Percentiles rank a stretch among this genome's conserved stretches.
phyloP scores from a whole-genome alignment of 208 protist genomes.

The Kentomonas sorsogonicus region DNA sequence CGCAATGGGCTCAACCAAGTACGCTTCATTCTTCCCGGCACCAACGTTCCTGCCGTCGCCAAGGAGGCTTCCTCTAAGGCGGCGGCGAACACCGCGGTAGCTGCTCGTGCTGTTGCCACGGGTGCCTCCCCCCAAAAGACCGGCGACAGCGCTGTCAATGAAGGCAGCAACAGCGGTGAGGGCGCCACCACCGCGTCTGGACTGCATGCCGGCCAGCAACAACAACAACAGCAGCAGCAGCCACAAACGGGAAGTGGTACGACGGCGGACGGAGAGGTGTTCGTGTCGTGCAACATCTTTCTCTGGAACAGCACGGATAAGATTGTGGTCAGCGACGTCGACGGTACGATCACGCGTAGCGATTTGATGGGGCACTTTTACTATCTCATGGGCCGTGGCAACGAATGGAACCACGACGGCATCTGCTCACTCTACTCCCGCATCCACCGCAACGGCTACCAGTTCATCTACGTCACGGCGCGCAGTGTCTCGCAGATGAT shows the following conservation, averaged over 20 bases:
- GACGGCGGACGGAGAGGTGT: constrained; percentile 23
- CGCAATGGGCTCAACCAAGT: constrained; percentile 87
- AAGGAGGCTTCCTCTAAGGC: no score
- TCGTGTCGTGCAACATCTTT: constrained; percentile 89
- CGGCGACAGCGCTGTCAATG: no score
- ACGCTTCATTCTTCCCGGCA: constrained; percentile 72
- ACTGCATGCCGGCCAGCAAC: no score
- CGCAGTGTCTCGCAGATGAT: constrained; percentile 85
- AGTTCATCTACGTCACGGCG: constrained; percentile 90
- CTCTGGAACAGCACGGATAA: constrained; percentile 89
- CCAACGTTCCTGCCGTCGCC: no score
- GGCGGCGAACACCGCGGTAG: no score
- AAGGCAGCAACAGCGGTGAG: no score
- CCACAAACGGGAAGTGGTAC: no score
- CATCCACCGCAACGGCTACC: constrained; percentile 94
- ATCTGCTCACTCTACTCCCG: constrained; percentile 91
- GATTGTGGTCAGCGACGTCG: constrained; percentile 97
- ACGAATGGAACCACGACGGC: constrained; percentile 95
- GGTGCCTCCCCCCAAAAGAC: no score
- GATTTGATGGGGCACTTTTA: constrained; percentile 95
- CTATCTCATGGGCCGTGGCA: constrained; percentile 76
- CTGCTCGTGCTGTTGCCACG: no score
- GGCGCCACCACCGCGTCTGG: no score
- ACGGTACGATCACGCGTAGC: constrained; percentile 98
- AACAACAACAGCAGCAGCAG: no score